Conservation (phyloP, 2,329 filamentous ascomycete species). For the Curvularia sp. region DNA sequence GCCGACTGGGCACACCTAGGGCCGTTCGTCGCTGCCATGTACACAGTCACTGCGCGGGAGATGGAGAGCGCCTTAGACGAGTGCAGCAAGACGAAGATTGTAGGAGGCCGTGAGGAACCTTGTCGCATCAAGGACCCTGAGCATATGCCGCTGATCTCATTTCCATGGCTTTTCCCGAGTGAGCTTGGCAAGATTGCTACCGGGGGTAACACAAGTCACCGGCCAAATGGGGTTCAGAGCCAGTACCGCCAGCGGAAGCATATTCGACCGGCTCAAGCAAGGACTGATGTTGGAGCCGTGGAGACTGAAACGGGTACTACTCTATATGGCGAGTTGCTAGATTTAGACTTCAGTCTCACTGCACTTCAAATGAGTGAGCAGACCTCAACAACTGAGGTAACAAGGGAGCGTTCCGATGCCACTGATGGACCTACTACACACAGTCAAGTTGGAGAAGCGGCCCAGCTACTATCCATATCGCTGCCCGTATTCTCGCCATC, state of each 20-base stretch:
- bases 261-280: neutral
- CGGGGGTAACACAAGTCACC: slow-evolving; percentile 20
- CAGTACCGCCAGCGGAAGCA: slow-evolving; percentile 20
- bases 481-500: neutral
- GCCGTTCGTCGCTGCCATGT: slow-evolving; percentile 85
- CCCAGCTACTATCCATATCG: too few species aligned
- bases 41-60: slow-evolving; percentile 78
- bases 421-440: neutral
- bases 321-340: slow-evolving; percentile 46
- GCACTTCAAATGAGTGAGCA: neutral
- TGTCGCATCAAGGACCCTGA: slow-evolving; percentile 52
- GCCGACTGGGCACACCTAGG: slow-evolving; percentile 59
- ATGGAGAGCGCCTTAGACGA: slow-evolving; percentile 66
- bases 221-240: neutral
- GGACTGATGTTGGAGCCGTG: slow-evolving; percentile 20
- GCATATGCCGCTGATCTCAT: slow-evolving; percentile 85
- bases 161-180: slow-evolving; percentile 87
- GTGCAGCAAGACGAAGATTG: slow-evolving; percentile 50
- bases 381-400: neutral
- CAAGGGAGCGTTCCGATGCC: neutral
- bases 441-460: neutral
- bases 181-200: slow-evolving; percentile 74
- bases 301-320: slow-evolving; percentile 45
- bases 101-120: slow-evolving; percentile 50
- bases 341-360: slow-evolving; percentile 31